Conservation (phyloP, 371 early-diverging fungal species). For the Circinella umbellata region DNA sequence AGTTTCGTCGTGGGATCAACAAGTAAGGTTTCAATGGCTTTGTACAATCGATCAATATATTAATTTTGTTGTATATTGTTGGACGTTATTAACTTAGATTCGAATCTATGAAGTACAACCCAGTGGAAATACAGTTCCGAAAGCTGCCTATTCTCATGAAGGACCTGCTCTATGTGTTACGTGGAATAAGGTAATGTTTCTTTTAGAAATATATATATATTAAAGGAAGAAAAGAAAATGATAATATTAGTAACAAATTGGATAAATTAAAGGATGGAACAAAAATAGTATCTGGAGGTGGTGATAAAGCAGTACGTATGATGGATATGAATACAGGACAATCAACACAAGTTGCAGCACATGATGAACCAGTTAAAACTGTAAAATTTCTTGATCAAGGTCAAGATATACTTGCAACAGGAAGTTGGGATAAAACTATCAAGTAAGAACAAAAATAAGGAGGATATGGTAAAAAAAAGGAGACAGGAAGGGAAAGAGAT, state of each 20-base stretch:
- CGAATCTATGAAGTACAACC: conserved; percentile 88
- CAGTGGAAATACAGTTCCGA: conserved; percentile 73
- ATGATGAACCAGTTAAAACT: conserved; percentile 80
- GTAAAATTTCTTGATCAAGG: conserved; percentile 74
- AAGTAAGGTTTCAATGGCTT: conserved; percentile 49
- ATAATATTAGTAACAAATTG: background rate
- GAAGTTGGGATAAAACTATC: conserved; percentile 97
- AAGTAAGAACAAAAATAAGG: conserved; percentile 27
- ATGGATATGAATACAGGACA: conserved; percentile 83
- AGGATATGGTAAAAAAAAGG: too few species aligned
- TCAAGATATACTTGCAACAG: conserved; percentile 76
- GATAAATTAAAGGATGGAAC: conserved; percentile 22
- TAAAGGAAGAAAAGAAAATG: background rate
- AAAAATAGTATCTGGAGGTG: conserved; percentile 43
- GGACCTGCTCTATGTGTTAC: conserved; percentile 83
- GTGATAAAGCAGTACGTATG: conserved; percentile 82
- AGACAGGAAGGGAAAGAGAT: background rate
- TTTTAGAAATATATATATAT: background rate
- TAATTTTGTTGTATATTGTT: background rate
- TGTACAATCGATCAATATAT: too few species aligned
- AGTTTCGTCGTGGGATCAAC: conserved; percentile 89
- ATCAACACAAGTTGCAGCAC: conserved; percentile 75
- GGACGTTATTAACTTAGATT: conserved; percentile 61
- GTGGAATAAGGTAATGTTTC: conserved; percentile 82
- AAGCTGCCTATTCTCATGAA: conserved; percentile 82